Conservation (phyloP, 768 basidiomycete genomes). For the Termitomyces sp. region DNA sequence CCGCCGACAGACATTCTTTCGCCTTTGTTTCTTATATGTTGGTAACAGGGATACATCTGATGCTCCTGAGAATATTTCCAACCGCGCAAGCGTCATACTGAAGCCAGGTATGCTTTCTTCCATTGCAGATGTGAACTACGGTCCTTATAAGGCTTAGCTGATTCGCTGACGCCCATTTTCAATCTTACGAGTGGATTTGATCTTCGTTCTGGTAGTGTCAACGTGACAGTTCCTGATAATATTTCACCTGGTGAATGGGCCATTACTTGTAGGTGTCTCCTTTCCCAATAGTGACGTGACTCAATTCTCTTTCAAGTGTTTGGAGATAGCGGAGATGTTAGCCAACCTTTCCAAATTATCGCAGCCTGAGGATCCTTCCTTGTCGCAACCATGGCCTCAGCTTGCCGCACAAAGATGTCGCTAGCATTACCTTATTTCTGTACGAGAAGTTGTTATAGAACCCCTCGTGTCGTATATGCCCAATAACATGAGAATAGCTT, state of each 20-base stretch:
- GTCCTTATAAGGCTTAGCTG: neutral
- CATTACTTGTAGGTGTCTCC: neutral
- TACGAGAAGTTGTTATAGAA: neutral
- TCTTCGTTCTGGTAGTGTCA: constrained; percentile 26
- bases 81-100: constrained; percentile 24
- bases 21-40: neutral
- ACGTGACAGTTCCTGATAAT: constrained; percentile 25
- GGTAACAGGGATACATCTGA: constrained; percentile 30
- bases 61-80: constrained; percentile 34
- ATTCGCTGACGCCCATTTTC: neutral
- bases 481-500: neutral
- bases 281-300: neutral
- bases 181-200: constrained; percentile 27
- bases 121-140: neutral
- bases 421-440: neutral
- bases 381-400: neutral
- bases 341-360: constrained; percentile 32
- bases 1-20: too few species aligned
- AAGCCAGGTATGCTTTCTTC: constrained; percentile 20
- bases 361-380: neutral
- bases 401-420: neutral
- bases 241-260: neutral
- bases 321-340: constrained; percentile 44
- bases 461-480: neutral
- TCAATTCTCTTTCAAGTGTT: constrained; percentile 20